These are phyloP conservation scores for Entophlyctis helioformis DNA, from an alignment of 192 early-diverging fungal genomes.

Conservation along the genomic window DNA sequence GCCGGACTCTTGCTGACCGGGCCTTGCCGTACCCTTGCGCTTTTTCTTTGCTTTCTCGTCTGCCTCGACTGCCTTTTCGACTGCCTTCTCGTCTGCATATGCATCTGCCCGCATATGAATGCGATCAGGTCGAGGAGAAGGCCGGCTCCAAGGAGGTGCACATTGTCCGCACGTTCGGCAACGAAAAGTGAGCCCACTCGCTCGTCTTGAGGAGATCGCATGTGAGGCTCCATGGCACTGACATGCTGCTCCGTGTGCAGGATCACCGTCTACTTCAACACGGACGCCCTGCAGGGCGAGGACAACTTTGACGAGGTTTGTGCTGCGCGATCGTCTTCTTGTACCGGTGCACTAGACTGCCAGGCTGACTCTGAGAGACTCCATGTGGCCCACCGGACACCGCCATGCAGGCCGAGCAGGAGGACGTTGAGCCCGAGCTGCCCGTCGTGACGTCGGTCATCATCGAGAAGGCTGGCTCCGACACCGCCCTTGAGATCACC, in stretches of 20 bases:
- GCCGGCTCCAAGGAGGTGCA: constrained; percentile 64
- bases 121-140: constrained; percentile 63
- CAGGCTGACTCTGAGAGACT: too few relatives aligned
- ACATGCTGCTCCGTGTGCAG: constrained; percentile 50
- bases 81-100: too few relatives aligned
- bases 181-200: constrained; percentile 57
- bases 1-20: too few relatives aligned
- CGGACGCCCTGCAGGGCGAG: constrained; percentile 69
- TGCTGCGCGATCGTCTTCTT: not conserved
- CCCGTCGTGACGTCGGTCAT: constrained; percentile 71
- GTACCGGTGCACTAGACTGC: too few relatives aligned
- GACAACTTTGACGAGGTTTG: constrained; percentile 46
- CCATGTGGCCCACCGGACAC: constrained; percentile 6
- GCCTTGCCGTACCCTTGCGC: too few relatives aligned
- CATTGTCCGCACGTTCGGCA: constrained; percentile 75
- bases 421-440: constrained; percentile 39
- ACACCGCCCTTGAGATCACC: constrained; percentile 72
- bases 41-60: too few relatives aligned
- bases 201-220: not conserved
- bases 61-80: too few relatives aligned
- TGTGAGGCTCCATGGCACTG: not conserved
- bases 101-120: not conserved
- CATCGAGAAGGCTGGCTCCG: constrained; percentile 58
- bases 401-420: not conserved
- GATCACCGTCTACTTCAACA: constrained; percentile 78